Base-by-base conservation (phyloP, 129 eudicot species). In the Centella asiatica region DNA sequence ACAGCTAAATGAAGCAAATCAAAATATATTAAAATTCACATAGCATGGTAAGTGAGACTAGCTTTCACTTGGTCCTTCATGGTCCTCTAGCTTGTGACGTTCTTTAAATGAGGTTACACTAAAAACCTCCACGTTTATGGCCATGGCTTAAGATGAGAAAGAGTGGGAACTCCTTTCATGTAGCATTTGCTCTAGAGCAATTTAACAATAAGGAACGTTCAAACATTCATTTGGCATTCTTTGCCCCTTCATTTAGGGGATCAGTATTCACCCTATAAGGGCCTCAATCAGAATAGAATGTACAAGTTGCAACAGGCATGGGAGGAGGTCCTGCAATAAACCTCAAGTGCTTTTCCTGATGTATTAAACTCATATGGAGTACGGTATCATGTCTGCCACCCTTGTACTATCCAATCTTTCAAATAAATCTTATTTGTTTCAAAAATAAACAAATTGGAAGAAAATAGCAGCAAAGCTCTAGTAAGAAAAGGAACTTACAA, bases 401-500 rank as follows among this genome's bases (percentile, higher is more conserved):
- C 22, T 19, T n/a, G 62, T 37, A n/a, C 32, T 17, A 31, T 32
- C 44, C 24, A 29, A 13, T 53, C 15, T 27, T 4, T 18, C 4
- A 20, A n/a, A 7, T 8, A 18, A n/a, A 2, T 34, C 63, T 58
- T 32, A 45, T 33, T 22, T 58, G 3, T 33, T 34, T n/a, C 5
- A 33, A 10, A 63, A 71, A 55, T 19, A 69, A 48, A 51, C 13
- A 27, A 56, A 39, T 71, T 25, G 39, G 18, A 17, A 15, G 8
- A 18, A 1, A 25, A 50, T 15, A 19, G 25, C n/a, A 66, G 40
- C 23, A 8, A 3, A 48, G 39, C 34, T 62, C n/a, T 22, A 47
- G 18, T 12, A 60, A 44, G 24, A 62, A 65, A 36, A 18, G 44
- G 68, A 72, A 78, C 90, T 77, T 64, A 92, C 99, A 79, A 81